Conservation (phyloP, 176 grass and related monocot genomes). For the Sorghum bicolor region Sorghum_bicolor_NCBIv3 NC_012874.2:57995501-57996000, state of each 20-base stretch:
- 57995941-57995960: background rate
- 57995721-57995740: background rate
- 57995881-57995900: background rate
- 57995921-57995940: accelerated
- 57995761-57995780: background rate
- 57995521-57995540: background rate
- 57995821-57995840: background rate
- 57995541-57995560: background rate
- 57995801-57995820: background rate
- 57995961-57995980: background rate
- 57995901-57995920: too few relatives aligned
- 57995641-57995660: background rate
- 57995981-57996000: background rate
- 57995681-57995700: background rate
- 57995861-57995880: background rate
- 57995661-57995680: too few relatives aligned
- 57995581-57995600: accelerated
- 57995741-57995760: background rate
- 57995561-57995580: background rate
- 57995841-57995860: background rate
- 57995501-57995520: background rate
- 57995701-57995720: background rate
- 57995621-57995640: background rate
- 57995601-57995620: background rate
- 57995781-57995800: background rate